Evolutionary conservation across 2,329 filamentous ascomycete species (phyloP), one percentile per base, ranked within the genome.

Genomic region (Fusarium sp.): DNA sequence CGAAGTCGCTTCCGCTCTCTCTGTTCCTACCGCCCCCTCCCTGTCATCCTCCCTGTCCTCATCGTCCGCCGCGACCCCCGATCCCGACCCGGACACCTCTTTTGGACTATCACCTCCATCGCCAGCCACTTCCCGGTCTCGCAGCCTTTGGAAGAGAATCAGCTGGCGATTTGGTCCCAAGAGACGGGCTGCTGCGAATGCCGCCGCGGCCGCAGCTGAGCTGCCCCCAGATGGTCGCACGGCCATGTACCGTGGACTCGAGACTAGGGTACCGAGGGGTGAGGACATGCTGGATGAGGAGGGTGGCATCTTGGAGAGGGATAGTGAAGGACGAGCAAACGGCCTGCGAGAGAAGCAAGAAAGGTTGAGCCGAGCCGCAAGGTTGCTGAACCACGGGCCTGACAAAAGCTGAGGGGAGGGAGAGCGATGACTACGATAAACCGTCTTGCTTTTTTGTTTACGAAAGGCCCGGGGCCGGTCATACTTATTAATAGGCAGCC

Each of bases 1-100:
- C 55, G 86, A 88, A 76, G 84, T 88, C 50, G 78, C 79, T 37
- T 74, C 77, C 23, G 77, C 80, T 50, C 75, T 77, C 47, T 70
- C 73, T 3, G 69, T 77, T 39, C 75, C 74, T 37, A 73, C 75
- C 18, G 76, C 79, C 12, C 72, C 76, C 10, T 75, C 75, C 9
- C 67, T 78, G 41, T 71, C 77, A 15, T 77, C 78, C 30, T 75
- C 78, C 6, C 65, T 78, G 31, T 78, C 77, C 13, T 82, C 81
- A n/a, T 75, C 74, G 34, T 74, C 78, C 41, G 73, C 72, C 27
- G 65, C 68, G 31, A 68, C 70, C 18, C 44, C 68, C 8, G 67
- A 66, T 27, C 61, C 59, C 52, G 65, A 68, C 41, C 62, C 50
- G 27, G 62, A 68, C 39, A 59, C 63, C 27, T 64, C 66, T 7